Base-by-base conservation (phyloP, 2,329 filamentous ascomycete genomes). In the Cladosporium phlei region DNA sequence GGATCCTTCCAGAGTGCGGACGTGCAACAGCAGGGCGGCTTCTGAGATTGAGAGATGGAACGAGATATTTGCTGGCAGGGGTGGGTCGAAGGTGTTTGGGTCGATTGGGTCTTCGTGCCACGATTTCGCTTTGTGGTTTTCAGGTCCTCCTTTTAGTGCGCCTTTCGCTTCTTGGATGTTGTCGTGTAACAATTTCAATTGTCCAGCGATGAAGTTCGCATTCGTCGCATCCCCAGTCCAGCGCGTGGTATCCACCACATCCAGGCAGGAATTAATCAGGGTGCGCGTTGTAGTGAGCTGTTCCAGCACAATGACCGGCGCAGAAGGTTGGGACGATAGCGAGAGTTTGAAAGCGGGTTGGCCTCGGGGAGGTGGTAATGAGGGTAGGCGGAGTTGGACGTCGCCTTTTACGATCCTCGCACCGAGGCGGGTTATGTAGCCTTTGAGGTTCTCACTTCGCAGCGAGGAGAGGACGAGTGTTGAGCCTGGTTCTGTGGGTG, bases 401-500 rank as follows among this genome's bases (percentile, higher is more conserved):
- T 85, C 84, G 55, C 89, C 91, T 66, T 95, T 95, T 53, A 95
- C 85, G 53, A 98, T 85, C 42, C 85, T 82, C n/a, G 88, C 88
- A 29, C 93, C 93, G 27, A 95, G 81, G 45, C 93, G 81, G 1
- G 91, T 97, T 50, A 97, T 80, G 58, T 88, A 87, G 14, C 93
- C 93, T 67, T 98, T 98, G 52, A 97, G 82, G 55, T 79, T 82
- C 70, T 98, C 93, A 46, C 88, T 91, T 47, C 90, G 80, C 47
- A 85, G 78, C 11, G 90, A 94, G 52, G 86, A 93, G 55, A 98
- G 77, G 22, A 93, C 90, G 21, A 98, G 79, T 1, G 91, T 98
- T 58, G 84, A 90, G 7, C 89, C 89, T 1, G 85, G 83, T 61
- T 95, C 88, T 53, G 84, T 78, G 1, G 91, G 89, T 6, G 88